Evolutionary conservation across 805 yeast species (phyloP).

Genomic region (Jamesozyma jinghongensis): DNA sequence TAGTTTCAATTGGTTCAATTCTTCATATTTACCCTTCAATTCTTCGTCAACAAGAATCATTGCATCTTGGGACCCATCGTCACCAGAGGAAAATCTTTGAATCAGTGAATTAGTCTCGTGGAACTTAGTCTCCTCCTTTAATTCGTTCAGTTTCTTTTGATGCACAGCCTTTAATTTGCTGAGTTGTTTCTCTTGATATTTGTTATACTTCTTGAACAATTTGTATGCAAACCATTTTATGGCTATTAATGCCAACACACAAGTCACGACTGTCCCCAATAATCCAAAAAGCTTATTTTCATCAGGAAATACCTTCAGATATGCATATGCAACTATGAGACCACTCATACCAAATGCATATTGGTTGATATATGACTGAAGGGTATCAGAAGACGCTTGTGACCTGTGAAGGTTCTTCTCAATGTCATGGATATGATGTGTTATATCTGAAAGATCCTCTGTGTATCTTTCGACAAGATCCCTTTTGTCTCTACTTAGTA

Average conservation of each 20-base stretch:
- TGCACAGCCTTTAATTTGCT: slow-evolving; percentile 38
- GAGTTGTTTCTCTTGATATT: slow-evolving; percentile 17
- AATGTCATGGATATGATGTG: slow-evolving; percentile 21
- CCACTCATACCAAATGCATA: slow-evolving; percentile 13
- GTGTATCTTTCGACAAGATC: slow-evolving; percentile 22
- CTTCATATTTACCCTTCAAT: slow-evolving; percentile 32
- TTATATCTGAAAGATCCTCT: slow-evolving; percentile 22
- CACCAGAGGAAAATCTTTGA: slow-evolving; percentile 50
- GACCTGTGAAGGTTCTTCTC: slow-evolving; percentile 17
- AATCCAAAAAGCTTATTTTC: background rate
- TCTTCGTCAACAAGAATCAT: slow-evolving; percentile 37
- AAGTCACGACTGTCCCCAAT: slow-evolving; percentile 4
- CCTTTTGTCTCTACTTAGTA: slow-evolving; percentile 6
- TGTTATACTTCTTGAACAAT: slow-evolving; percentile 6
- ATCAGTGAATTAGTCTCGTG: slow-evolving; percentile 67
- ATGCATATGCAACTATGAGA: background rate
- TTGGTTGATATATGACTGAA: slow-evolving; percentile 14
- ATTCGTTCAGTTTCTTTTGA: slow-evolving; percentile 48
- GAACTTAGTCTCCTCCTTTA: slow-evolving; percentile 66
- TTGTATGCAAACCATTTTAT: slow-evolving; percentile 8
- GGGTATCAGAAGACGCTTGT: slow-evolving; percentile 9
- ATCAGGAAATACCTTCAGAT: background rate
- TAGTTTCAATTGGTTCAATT: slow-evolving; percentile 32
- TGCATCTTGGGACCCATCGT: slow-evolving; percentile 39
- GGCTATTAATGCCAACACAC: slow-evolving; percentile 3